phyloP scores from a whole-genome alignment of 2,329 filamentous ascomycete species.

The Verticillium zaregamsianum region DNA sequence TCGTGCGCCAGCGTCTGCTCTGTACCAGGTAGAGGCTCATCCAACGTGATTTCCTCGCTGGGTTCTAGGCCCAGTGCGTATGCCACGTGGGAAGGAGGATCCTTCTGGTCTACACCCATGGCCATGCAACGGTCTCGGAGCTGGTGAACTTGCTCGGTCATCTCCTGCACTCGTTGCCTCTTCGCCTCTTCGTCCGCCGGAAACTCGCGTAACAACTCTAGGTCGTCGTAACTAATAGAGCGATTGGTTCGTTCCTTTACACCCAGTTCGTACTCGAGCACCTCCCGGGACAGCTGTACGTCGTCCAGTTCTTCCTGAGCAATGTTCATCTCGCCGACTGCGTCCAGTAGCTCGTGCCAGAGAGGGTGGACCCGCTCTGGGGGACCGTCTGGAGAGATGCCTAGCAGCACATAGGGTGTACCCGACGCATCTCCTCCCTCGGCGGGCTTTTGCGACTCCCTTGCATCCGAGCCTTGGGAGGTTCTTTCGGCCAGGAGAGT shows the following conservation, averaged over 20 bases:
- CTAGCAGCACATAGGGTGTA: slow-evolving; percentile 19
- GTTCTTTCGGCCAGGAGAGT: slow-evolving; percentile 22
- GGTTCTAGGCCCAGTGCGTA: slow-evolving; percentile 33
- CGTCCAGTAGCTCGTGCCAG: slow-evolving; percentile 38
- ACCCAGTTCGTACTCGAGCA: slow-evolving; percentile 30
- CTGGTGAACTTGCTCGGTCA: slow-evolving; percentile 25
- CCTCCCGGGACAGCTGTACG: slow-evolving; percentile 32
- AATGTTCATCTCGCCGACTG: slow-evolving; percentile 40
- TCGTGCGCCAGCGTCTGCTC: slow-evolving; percentile 29
- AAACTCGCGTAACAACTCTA: slow-evolving; percentile 41
- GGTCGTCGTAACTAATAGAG: slow-evolving; percentile 29
- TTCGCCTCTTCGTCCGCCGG: slow-evolving; percentile 29
- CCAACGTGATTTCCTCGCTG: slow-evolving; percentile 39
- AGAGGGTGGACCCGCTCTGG: slow-evolving; percentile 41
- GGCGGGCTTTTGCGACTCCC: slow-evolving; percentile 4
- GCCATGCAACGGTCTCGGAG: slow-evolving; percentile 36
- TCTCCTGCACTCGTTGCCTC: slow-evolving; percentile 24
- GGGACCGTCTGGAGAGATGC: slow-evolving; percentile 28
- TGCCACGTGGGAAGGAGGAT: slow-evolving; percentile 32
- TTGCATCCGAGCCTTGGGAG: background rate
- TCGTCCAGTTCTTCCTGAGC: slow-evolving; percentile 44
- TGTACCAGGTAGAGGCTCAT: slow-evolving; percentile 19
- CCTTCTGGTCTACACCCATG: slow-evolving; percentile 36
- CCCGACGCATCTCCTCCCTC: slow-evolving; percentile 3
- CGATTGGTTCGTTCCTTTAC: slow-evolving; percentile 23